Conservation (phyloP, 1,284 basidiomycete species). For the Cystobasidium pallidum region DNA sequence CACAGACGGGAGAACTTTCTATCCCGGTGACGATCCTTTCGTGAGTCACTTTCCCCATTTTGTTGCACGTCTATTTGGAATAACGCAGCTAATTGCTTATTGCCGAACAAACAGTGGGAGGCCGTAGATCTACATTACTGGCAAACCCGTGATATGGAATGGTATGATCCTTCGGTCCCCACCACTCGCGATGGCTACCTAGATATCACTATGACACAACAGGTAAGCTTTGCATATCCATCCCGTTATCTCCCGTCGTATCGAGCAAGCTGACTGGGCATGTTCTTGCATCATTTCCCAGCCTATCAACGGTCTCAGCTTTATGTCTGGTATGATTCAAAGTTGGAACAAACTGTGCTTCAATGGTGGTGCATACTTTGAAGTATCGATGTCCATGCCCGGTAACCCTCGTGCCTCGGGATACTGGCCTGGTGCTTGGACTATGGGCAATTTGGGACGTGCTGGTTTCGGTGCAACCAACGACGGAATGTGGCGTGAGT, state of each 20-base stretch:
- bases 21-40: slow-evolving; percentile 63
- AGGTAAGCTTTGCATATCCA: slow-evolving; percentile 30
- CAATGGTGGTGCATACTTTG: slow-evolving; percentile 80
- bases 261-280: not conserved
- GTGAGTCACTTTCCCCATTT: slow-evolving; percentile 49
- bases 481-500: slow-evolving; percentile 76
- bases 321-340: slow-evolving; percentile 61
- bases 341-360: slow-evolving; percentile 61
- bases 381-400: slow-evolving; percentile 74
- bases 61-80: too few relatives aligned
- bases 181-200: slow-evolving; percentile 78
- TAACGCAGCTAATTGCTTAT: not conserved
- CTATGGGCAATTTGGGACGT: slow-evolving; percentile 86
- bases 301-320: slow-evolving; percentile 72
- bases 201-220: slow-evolving; percentile 71
- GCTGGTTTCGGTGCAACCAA: slow-evolving; percentile 79
- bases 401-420: slow-evolving; percentile 66
- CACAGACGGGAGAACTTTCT: slow-evolving; percentile 76
- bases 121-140: slow-evolving; percentile 77
- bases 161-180: slow-evolving; percentile 69
- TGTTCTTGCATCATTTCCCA: slow-evolving; percentile 54
- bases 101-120: slow-evolving; percentile 65
- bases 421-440: slow-evolving; percentile 66
- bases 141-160: slow-evolving; percentile 62
- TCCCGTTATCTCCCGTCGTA: not conserved